Percentiles rank a stretch among this genome's conserved stretches.
These are phyloP conservation scores for Thuidium tamariscinum DNA, from an alignment of 225 moss, liverwort and hornwort genomes.

Conservation along the genomic window DNA sequence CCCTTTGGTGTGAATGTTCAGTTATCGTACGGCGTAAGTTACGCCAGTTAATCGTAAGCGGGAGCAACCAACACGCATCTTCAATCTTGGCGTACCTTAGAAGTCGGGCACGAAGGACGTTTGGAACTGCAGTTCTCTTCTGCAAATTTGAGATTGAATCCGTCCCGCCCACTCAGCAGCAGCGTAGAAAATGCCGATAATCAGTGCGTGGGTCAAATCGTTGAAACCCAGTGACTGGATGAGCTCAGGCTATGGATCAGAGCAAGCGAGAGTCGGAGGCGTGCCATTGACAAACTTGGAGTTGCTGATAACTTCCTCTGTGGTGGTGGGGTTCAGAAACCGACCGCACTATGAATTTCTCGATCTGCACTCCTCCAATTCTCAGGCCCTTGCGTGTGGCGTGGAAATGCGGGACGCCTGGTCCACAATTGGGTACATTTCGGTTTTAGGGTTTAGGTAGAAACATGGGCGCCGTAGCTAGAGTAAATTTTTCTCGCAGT, in stretches of 20 bases:
- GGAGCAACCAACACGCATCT: not conserved
- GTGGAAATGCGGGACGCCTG: not conserved
- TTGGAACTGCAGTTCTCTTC: not conserved
- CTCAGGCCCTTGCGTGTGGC: not conserved
- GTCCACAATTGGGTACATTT: not conserved
- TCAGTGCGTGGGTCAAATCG: not conserved
- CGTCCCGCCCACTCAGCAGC: not conserved
- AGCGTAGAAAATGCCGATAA: not conserved
- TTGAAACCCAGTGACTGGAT: not conserved
- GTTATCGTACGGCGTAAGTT: not conserved
- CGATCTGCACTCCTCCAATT: no score
- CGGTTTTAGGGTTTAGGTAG: not conserved
- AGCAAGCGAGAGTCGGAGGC: not conserved
- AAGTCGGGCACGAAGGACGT: not conserved
- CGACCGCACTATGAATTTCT: no score
- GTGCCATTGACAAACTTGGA: not conserved
- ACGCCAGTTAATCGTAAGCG: not conserved
- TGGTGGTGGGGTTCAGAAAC: not conserved
- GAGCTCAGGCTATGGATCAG: not conserved
- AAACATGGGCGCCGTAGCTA: no score
- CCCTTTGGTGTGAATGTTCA: not conserved
- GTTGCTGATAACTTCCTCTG: not conserved
- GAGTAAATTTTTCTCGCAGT: not conserved
- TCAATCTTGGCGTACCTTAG: not conserved
- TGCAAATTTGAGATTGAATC: not conserved